phyloP scores from a whole-genome alignment of 768 basidiomycete genomes.

The Boletus fagicola region DNA sequence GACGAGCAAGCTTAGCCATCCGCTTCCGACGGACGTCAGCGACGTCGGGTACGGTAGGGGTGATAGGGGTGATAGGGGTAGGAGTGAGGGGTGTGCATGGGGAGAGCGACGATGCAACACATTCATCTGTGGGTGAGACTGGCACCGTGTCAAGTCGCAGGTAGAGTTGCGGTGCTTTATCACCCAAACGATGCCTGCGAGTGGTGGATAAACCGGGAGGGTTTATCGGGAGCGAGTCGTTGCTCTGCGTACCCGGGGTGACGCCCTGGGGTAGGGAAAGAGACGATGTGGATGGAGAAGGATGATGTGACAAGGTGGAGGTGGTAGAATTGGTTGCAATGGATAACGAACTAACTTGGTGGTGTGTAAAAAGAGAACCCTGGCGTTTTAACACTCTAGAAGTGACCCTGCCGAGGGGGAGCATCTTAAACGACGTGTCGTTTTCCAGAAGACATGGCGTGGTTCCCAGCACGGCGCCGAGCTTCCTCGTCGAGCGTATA shows the following conservation, averaged over 20 bases:
- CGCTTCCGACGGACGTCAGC: slow-evolving; percentile 43
- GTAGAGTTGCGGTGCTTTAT: slow-evolving; percentile 22
- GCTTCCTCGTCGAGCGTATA: slow-evolving; percentile 38
- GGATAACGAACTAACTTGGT: slow-evolving; percentile 20
- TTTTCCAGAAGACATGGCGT: slow-evolving; percentile 36
- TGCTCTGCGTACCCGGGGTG: slow-evolving; percentile 1
- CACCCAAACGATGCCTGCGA: slow-evolving; percentile 11
- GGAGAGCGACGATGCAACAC: slow-evolving; percentile 6
- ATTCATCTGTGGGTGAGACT: slow-evolving; percentile 11
- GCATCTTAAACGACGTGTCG: slow-evolving; percentile 17
- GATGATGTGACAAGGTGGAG: slow-evolving; percentile 4
- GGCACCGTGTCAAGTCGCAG: slow-evolving; percentile 23
- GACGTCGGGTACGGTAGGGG: slow-evolving; percentile 24
- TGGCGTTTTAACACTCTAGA: slow-evolving; percentile 29
- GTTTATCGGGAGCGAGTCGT: slow-evolving; percentile 8
- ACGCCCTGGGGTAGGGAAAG: slow-evolving; percentile 10
- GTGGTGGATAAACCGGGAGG: slow-evolving; percentile 22
- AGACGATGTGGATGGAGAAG: slow-evolving; percentile 21
- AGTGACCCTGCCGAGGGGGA: slow-evolving; percentile 23
- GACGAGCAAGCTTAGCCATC: slow-evolving; percentile 57
- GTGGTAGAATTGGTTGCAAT: slow-evolving; percentile 21
- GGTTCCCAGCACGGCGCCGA: slow-evolving; percentile 36
- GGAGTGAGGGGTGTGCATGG: slow-evolving; percentile 15
- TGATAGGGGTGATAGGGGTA: slow-evolving; percentile 21
- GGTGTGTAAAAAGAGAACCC: slow-evolving; percentile 32